Percentiles rank a stretch among this genome's conserved stretches.
These are phyloP conservation scores for Epicoccum nigrum DNA, from an alignment of 2,329 filamentous ascomycete species.

Conservation along the genomic window DNA sequence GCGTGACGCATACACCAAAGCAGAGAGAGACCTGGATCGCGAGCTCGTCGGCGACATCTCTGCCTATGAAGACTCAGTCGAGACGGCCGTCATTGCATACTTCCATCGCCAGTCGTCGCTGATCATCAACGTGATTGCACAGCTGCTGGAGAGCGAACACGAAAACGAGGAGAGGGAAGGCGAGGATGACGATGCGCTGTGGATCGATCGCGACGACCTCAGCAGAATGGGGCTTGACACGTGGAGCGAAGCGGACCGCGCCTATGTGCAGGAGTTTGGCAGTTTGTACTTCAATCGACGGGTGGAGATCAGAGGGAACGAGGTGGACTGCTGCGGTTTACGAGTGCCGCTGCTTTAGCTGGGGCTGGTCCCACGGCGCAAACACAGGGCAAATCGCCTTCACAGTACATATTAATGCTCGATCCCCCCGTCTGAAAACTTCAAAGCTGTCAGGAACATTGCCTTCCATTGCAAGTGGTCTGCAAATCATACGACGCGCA, in stretches of 20 bases:
- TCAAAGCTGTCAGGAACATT: no score
- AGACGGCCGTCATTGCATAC: slow-evolving; percentile 78
- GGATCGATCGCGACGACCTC: slow-evolving; percentile 68
- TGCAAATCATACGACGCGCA: slow-evolving; percentile 4
- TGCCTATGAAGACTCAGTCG: slow-evolving; percentile 56
- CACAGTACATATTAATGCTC: not conserved
- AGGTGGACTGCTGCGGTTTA: slow-evolving; percentile 76
- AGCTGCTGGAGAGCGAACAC: slow-evolving; percentile 63
- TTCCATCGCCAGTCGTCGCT: slow-evolving; percentile 77
- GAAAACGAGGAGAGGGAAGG: slow-evolving; percentile 47
- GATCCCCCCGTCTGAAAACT: no score
- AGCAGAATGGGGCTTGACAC: slow-evolving; percentile 76
- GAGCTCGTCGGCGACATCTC: slow-evolving; percentile 52
- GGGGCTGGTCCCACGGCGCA: not conserved
- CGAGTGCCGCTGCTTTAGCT: slow-evolving; percentile 55
- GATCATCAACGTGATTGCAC: slow-evolving; percentile 66
- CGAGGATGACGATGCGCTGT: slow-evolving; percentile 48
- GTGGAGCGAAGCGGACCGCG: slow-evolving; percentile 74
- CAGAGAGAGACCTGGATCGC: slow-evolving; percentile 60
- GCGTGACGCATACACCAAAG: slow-evolving; percentile 61
- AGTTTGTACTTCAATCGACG: slow-evolving; percentile 69
- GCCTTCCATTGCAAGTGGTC: no score
- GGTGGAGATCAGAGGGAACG: slow-evolving; percentile 69
- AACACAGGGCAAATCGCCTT: not conserved
- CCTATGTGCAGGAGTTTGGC: slow-evolving; percentile 69